Base-by-base conservation (phyloP, 1,284 basidiomycete species). In the Termitomyces sp. region DNA sequence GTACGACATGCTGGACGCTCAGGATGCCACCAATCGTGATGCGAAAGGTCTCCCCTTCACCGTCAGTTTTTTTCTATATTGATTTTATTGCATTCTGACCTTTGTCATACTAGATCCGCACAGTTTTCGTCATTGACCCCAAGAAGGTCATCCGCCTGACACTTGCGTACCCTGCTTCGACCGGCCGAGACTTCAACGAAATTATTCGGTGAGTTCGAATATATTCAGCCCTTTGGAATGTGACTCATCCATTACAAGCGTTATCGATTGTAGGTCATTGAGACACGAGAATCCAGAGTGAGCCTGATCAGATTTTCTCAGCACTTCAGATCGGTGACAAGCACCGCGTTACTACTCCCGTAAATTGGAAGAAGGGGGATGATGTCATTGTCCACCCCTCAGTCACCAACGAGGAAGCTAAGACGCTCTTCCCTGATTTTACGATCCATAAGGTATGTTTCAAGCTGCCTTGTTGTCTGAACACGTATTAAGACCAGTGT, bases 1-100 rank as follows among this genome's bases (percentile, higher is more conserved):
- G 55, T 95, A 94, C 67, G 93, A 94, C 70, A 99, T 99, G 97
- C 80, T 99, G 56, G 96, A 99, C 70, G 80, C 89, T 61, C 90
- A 96, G 68, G 93, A 97, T 71, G 81, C 90, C 47, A 96, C 94
- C 55, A 99, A 99, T 76, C 84, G 89, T 52, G 97, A 99, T 71
- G 79, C 79, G 49, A 96, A 96, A 75, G 93, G 94, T 48, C 77
- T 89, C 43, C 91, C 90, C 28, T 88, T 91, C 74, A 91, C 89
- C 31, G 88, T 86, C 58, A 56, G 70, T 40, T 48, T 6, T 33
- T 45, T 40, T 37, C 16, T 49, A 6, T 16, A 30, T 8, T 31
- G 10, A 5, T 28, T 9, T 9, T n/a, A 34, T 3, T 37, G 5
- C 3, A 41, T 11, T 43, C 26, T 8, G 6, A 19, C 11, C 8